Conservation (phyloP, 2,329 filamentous ascomycete genomes). For the Byssoonygena ceratinophila region DNA sequence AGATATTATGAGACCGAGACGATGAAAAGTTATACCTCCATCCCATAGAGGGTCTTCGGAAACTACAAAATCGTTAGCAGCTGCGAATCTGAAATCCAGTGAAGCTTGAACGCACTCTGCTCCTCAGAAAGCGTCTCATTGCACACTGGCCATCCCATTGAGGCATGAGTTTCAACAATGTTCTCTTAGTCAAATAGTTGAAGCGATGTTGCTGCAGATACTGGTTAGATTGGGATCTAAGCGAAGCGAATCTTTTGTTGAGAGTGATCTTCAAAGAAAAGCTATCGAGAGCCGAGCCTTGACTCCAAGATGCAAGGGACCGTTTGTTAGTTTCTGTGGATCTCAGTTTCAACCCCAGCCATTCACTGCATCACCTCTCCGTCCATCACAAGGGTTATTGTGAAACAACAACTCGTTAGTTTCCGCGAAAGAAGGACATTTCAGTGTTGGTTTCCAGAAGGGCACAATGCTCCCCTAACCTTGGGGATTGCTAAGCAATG, state of each 20-base stretch:
- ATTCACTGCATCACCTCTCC: background rate
- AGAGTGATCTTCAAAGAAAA: too few relatives aligned
- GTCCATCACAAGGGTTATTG: background rate
- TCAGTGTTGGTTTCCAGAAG: too few relatives aligned
- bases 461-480: too few relatives aligned
- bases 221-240: too few relatives aligned
- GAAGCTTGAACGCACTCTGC: slow-evolving; percentile 28
- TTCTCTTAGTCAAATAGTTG: background rate
- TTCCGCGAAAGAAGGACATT: too few relatives aligned
- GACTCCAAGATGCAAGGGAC: background rate
- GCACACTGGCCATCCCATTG: slow-evolving; percentile 26
- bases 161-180: background rate
- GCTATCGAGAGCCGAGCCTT: background rate
- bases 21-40: slow-evolving; percentile 45
- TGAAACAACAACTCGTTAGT: background rate
- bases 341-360: background rate
- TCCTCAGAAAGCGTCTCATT: slow-evolving; percentile 42
- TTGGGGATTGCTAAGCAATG: too few relatives aligned
- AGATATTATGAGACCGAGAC: slow-evolving; percentile 45
- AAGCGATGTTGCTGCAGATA: too few relatives aligned
- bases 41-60: slow-evolving; percentile 44
- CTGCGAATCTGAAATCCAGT: background rate
- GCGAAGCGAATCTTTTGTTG: too few relatives aligned
- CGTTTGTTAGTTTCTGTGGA: background rate
- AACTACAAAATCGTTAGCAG: slow-evolving; percentile 24